A percentile compares a stretch with the other conserved stretches of the same genome.
phyloP scores from a whole-genome alignment of 163 green algal genomes.

The Trebouxia gelatinosa region DNA sequence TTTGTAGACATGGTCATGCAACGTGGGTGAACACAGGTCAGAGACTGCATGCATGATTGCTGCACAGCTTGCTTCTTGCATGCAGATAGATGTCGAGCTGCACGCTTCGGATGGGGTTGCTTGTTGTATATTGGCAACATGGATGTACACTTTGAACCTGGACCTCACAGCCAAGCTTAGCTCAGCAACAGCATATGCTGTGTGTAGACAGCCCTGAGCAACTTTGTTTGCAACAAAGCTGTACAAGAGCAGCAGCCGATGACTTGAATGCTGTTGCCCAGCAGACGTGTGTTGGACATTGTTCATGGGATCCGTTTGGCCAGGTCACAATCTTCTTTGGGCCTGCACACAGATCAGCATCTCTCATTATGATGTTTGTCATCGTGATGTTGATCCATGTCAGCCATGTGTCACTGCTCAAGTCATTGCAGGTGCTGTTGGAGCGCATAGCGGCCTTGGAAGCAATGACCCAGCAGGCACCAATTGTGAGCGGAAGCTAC shows the following conservation, averaged over 20 bases:
- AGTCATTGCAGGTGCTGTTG: slow-evolving; percentile 39
- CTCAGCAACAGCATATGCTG: too few relatives aligned
- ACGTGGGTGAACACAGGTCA: not conserved
- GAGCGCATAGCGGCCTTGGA: slow-evolving; percentile 44
- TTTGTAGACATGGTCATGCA: not conserved
- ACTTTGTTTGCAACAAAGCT: too few relatives aligned
- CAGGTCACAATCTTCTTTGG: not conserved
- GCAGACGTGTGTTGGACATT: not conserved
- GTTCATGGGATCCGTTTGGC: not conserved
- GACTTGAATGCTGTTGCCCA: not conserved
- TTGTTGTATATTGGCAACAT: too few relatives aligned
- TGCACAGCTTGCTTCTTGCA: not conserved
- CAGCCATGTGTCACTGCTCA: too few relatives aligned
- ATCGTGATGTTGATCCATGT: too few relatives aligned
- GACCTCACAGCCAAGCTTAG: too few relatives aligned
- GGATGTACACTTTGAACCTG: too few relatives aligned
- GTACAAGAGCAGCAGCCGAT: too few relatives aligned
- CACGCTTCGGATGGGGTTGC: too few relatives aligned
- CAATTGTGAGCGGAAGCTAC: slow-evolving; percentile 39
- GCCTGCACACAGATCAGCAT: not conserved
- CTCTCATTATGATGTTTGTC: too few relatives aligned
- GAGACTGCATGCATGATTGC: not conserved
- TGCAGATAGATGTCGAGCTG: not conserved
- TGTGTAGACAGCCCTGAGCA: too few relatives aligned
- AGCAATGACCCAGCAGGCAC: slow-evolving; percentile 34